These are phyloP conservation scores for Aspergillus calidoustus DNA, from an alignment of 2,329 filamentous ascomycete genomes.

Conservation along the genomic window DNA sequence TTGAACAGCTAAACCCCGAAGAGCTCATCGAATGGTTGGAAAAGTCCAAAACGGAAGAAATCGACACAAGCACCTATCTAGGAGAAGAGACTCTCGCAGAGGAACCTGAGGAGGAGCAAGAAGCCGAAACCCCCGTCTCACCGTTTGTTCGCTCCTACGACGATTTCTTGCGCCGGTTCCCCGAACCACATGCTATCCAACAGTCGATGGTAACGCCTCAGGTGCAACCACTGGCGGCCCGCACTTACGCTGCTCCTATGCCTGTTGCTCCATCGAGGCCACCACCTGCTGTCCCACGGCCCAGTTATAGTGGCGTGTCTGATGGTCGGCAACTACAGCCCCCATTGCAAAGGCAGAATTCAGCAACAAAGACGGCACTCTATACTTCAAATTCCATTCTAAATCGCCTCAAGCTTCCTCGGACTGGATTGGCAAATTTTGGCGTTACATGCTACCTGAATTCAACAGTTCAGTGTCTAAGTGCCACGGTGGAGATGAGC, in stretches of 20 bases:
- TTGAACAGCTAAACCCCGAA: conserved; percentile 75
- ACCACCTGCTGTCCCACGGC: conserved; percentile 68
- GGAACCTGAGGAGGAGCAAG: conserved; percentile 50
- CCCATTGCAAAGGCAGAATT: conserved; percentile 50
- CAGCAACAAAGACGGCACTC: conserved; percentile 49
- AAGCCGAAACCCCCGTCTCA: conserved; percentile 48
- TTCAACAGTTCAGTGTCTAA: conserved; percentile 81
- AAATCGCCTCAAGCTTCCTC: conserved; percentile 57
- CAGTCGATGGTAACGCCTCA: conserved; percentile 59
- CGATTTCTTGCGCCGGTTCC: conserved; percentile 82
- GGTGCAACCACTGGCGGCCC: conserved; percentile 31
- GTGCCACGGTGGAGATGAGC: conserved; percentile 68
- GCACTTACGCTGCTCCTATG: conserved; percentile 49
- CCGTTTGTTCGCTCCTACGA: conserved; percentile 73
- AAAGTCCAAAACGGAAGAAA: conserved; percentile 70
- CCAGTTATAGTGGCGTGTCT: conserved; percentile 80
- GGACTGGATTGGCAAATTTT: conserved; percentile 79
- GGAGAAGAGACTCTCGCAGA: conserved; percentile 44
- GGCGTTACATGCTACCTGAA: conserved; percentile 91
- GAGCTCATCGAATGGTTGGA: conserved; percentile 83
- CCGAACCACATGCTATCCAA: conserved; percentile 66
- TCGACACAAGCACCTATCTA: conserved; percentile 48
- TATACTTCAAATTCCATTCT: conserved; percentile 48
- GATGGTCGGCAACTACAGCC: conserved; percentile 59
- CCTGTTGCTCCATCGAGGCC: conserved; percentile 67